Conservation (phyloP, 2,329 filamentous ascomycete species). For the Aspergillus puulaauensis region DNA sequence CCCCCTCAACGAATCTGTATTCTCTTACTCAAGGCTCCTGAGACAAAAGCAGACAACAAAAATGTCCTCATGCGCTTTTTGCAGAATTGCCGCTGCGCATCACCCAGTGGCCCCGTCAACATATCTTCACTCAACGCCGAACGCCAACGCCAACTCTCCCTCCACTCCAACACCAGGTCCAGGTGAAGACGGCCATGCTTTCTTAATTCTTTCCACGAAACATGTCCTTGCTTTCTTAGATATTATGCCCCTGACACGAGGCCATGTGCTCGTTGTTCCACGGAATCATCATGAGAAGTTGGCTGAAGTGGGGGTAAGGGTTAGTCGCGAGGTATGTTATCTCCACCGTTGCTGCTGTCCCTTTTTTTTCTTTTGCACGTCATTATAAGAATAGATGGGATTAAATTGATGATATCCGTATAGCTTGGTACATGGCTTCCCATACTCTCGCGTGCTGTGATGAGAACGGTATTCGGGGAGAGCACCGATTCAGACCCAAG, state of each 20-base stretch:
- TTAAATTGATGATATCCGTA: neutral
- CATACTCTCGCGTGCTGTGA: conserved; percentile 66
- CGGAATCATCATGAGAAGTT: conserved; percentile 76
- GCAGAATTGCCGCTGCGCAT: conserved; percentile 55
- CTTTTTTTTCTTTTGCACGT: neutral
- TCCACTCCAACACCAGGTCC: conserved; percentile 25
- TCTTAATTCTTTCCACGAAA: conserved; percentile 74
- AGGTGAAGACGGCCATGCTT: conserved; percentile 22
- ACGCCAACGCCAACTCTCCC: neutral
- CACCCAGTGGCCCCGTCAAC: conserved; percentile 36
- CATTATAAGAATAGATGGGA: neutral
- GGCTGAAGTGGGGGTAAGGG: conserved; percentile 63
- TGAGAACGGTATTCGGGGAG: conserved; percentile 61
- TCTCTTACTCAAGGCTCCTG: neutral
- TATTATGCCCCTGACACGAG: conserved; percentile 80
- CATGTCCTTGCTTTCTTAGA: conserved; percentile 85
- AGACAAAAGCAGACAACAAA: neutral
- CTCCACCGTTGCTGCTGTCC: conserved; percentile 32
- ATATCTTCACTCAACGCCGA: conserved; percentile 17
- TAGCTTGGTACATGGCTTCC: conserved; percentile 49
- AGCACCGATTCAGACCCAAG: conserved; percentile 12
- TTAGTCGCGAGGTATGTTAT: conserved; percentile 65
- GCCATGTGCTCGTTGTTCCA: conserved; percentile 81
- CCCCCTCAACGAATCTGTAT: neutral
- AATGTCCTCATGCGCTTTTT: conserved; percentile 53